Evolutionary conservation across 2,329 filamentous ascomycete species (phyloP).

Genomic region (Stenocarpella maydis): DNA sequence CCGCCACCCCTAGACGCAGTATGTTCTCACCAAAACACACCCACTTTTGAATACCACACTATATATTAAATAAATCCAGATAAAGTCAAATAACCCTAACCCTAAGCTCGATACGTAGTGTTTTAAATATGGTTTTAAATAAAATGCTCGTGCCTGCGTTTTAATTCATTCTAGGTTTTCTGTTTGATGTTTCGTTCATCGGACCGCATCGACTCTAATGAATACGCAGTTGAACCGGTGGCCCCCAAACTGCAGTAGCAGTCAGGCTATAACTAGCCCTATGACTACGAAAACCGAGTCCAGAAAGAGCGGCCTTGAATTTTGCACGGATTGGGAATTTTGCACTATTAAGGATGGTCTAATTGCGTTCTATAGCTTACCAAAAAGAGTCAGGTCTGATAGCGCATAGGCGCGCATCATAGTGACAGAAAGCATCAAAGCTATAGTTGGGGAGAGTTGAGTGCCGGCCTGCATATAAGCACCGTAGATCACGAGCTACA

Average conservation of each 20-base stretch:
- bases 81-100: too few relatives aligned
- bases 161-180: neutral
- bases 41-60: too few relatives aligned
- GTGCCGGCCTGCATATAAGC: neutral
- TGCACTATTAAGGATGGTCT: neutral
- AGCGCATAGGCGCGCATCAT: neutral
- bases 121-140: too few relatives aligned
- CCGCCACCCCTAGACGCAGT: too few relatives aligned
- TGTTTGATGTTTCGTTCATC: neutral
- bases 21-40: too few relatives aligned
- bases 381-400: neutral
- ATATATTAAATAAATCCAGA: too few relatives aligned
- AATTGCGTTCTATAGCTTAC: neutral
- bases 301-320: neutral
- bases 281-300: neutral
- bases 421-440: neutral
- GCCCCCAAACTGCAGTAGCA: neutral
- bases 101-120: too few relatives aligned
- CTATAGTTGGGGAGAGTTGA: neutral
- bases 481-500: neutral
- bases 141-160: too few relatives aligned
- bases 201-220: neutral
- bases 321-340: neutral
- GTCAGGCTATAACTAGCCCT: neutral
- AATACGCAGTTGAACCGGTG: neutral